phyloP scores from a whole-genome alignment of 2,329 filamentous ascomycete genomes.

The Thelonectria rubi region DNA sequence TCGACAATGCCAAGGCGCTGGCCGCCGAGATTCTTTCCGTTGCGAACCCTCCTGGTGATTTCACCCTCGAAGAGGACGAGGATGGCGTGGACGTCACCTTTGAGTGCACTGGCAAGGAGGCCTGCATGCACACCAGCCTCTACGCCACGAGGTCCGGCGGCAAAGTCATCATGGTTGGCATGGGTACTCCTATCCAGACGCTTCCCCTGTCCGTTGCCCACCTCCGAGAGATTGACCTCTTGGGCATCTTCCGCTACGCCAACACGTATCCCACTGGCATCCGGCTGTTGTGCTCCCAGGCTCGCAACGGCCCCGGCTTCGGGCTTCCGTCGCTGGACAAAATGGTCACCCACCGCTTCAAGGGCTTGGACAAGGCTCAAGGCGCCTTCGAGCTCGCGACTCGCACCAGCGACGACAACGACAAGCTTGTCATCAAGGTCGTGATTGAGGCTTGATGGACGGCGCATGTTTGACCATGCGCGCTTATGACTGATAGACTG shows the following conservation, averaged over 20 bases:
- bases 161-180: slow-evolving; percentile 79
- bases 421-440: slow-evolving; percentile 77
- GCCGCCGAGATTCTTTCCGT: slow-evolving; percentile 60
- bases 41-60: slow-evolving; percentile 43
- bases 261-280: slow-evolving; percentile 81
- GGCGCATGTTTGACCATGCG: slow-evolving; percentile 6
- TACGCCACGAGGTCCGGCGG: slow-evolving; percentile 76
- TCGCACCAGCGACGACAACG: slow-evolving; percentile 72
- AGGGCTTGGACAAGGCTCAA: slow-evolving; percentile 68
- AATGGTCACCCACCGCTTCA: slow-evolving; percentile 78
- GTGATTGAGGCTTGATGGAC: slow-evolving; percentile 63
- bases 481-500: slow-evolving; percentile 33
- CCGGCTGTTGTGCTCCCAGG: slow-evolving; percentile 61
- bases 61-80: slow-evolving; percentile 65
- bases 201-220: slow-evolving; percentile 77
- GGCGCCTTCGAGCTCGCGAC: slow-evolving; percentile 76
- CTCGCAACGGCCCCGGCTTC: slow-evolving; percentile 49
- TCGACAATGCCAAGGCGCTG: slow-evolving; percentile 60
- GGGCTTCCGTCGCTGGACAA: slow-evolving; percentile 71
- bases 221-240: slow-evolving; percentile 77
- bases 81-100: slow-evolving; percentile 75
- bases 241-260: slow-evolving; percentile 81
- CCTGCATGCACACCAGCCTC: slow-evolving; percentile 78
- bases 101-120: slow-evolving; percentile 80
- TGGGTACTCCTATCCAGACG: slow-evolving; percentile 81